Evolutionary conservation across 352 stramenopile species (phyloP).

Genomic region (Phytopythium delawarense): DNA sequence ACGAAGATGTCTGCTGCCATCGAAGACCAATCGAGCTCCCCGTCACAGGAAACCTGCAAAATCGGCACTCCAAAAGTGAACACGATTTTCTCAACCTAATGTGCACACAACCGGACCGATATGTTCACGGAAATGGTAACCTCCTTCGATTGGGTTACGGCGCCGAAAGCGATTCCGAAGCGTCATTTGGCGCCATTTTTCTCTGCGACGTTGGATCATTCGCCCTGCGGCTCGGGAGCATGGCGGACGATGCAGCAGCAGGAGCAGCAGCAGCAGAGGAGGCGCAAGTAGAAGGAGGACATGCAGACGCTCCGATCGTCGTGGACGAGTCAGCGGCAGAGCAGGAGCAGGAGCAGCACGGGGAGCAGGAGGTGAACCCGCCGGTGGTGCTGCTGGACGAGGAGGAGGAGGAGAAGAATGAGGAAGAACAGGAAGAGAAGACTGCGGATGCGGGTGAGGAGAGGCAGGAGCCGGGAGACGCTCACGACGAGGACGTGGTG

Average conservation of each 20-base stretch:
- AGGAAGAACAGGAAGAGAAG: neutral
- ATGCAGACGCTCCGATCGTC: neutral
- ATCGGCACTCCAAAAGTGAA: too few species aligned
- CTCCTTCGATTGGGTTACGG: too few species aligned
- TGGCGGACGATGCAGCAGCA: neutral
- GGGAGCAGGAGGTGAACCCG: neutral
- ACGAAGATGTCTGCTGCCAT: too few species aligned
- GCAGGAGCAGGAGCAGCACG: neutral
- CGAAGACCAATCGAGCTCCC: too few species aligned
- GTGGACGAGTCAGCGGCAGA: neutral
- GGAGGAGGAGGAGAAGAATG: neutral
- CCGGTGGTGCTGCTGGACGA: neutral
- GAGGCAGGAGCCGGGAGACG: constrained; percentile 2
- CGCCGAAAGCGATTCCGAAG: neutral
- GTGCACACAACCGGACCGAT: too few species aligned
- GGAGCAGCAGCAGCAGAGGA: neutral
- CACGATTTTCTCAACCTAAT: too few species aligned
- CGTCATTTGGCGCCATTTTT: neutral
- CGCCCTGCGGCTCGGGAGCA: neutral
- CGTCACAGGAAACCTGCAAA: too few species aligned
- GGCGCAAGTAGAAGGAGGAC: neutral
- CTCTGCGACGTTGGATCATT: neutral
- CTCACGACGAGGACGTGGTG: constrained; percentile 14
- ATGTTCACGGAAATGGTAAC: too few species aligned
- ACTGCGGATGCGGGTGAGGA: neutral